These are phyloP conservation scores for Diaporthe sp. DNA, from an alignment of 2,329 filamentous ascomycete species.

Conservation along the genomic window DNA sequence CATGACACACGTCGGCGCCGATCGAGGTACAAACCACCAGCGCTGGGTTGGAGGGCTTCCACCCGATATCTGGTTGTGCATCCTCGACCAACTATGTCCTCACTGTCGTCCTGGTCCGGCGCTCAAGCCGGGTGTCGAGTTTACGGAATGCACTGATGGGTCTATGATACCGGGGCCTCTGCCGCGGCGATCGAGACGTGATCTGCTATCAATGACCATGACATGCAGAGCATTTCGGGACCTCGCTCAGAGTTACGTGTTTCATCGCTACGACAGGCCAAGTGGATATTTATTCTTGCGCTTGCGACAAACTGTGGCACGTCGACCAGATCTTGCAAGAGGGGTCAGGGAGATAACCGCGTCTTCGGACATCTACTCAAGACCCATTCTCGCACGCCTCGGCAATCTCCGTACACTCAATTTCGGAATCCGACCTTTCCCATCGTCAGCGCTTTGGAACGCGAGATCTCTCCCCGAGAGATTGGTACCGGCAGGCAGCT, in stretches of 20 bases:
- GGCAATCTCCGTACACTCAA: background rate
- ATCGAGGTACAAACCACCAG: background rate
- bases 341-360: background rate
- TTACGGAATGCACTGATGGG: rapidly evolving
- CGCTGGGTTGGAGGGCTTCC: conserved; percentile 5
- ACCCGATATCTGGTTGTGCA: background rate
- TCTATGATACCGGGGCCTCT: background rate
- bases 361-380: background rate
- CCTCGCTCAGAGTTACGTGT: background rate
- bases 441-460: too few relatives aligned
- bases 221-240: background rate
- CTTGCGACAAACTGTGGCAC: background rate
- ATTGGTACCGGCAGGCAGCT: background rate
- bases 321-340: background rate
- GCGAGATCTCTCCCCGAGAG: background rate
- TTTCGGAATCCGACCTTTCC: background rate
- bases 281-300: rapidly evolving
- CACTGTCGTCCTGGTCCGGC: background rate
- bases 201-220: background rate
- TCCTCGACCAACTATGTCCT: background rate
- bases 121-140: background rate
- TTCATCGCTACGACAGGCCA: background rate
- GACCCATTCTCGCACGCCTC: background rate
- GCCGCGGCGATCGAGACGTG: background rate
- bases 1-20: background rate